Conservation (phyloP, 257 asterid species). For the Marsdenia floribunda region DNA sequence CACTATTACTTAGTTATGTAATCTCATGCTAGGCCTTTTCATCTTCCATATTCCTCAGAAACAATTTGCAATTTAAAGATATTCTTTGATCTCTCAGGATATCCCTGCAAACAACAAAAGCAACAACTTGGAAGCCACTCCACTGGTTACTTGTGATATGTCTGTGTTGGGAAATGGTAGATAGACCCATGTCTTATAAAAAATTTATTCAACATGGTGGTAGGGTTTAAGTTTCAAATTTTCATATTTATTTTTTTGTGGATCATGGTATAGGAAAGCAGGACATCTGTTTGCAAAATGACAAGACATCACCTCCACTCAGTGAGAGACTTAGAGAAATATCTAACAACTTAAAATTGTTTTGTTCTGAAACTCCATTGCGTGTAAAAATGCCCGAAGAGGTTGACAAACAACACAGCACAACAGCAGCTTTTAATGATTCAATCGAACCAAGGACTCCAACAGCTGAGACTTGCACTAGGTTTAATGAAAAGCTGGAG, state of each 20-base stretch:
- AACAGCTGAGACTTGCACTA: conserved; percentile 18
- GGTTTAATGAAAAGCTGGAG: conserved; percentile 14
- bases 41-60: background rate
- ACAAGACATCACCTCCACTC: conserved; percentile 51
- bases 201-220: background rate
- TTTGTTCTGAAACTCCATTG: conserved; percentile 53
- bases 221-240: background rate
- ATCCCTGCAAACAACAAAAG: conserved; percentile 20
- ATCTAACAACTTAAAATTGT: conserved; percentile 41
- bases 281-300: conserved; percentile 17
- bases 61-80: background rate
- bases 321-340: conserved; percentile 57
- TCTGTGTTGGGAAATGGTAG: conserved; percentile 24
- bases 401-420: conserved; percentile 18
- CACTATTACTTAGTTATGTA: background rate
- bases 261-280: conserved; percentile 29
- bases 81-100: conserved; percentile 33
- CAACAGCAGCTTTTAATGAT: conserved; percentile 26
- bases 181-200: background rate
- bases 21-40: background rate
- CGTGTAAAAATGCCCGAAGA: conserved; percentile 33
- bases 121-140: conserved; percentile 18
- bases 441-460: conserved; percentile 71
- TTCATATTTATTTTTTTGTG: conserved; percentile 14
- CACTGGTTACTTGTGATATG: conserved; percentile 15